Base-by-base conservation (phyloP, 371 early-diverging fungal genomes). In the Dichotomocladium elegans region DNA sequence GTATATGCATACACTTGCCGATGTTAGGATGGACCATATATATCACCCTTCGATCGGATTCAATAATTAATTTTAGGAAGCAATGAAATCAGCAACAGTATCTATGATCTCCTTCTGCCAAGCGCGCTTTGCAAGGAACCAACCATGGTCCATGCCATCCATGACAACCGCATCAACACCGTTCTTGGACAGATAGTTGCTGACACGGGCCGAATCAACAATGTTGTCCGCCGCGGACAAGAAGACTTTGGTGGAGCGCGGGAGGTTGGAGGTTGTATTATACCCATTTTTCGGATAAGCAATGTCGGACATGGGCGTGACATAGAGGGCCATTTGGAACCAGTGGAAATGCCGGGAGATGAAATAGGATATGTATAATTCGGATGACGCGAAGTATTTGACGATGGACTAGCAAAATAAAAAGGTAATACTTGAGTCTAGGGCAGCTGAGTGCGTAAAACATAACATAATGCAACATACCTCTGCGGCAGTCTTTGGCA, bases 281-380 rank as follows among this genome's bases (percentile, higher is more conserved):
- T 17, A 37, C n/a, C n/a, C 15, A 37, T 37, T 37, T 37, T n/a
- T n/a, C n/a, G n/a, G n/a, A 17, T 54, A 15, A 59, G 43, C 19
- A 57, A 52, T 17, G 60, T 43, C 6, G 51, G 40, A n/a, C 4
- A 44, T 51, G 6, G 72, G 68, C 3, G 67, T 51, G 12, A 66
- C 60, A 53, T 73, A 85, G 19, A 85, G 64, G 24, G 76, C 70
- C 26, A 76, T 72, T 50, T 85, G 74, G 60, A 69, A 76, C 87
- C 87, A 87, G 37, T 79, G 79, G 61, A 87, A 87, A 41, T 83
- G 81, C 1, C 86, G 78, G 37, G 75, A 70, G 42, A 89, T 83
- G 42, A 70, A 86, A 58, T 85, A 70, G 0, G 83, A 81, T 11
- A 82, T 85, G 46, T 82, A 82, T 3, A 89, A 67, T 53, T 89